Percentiles rank a stretch among this genome's conserved stretches.
Evolutionary conservation across 257 asterid species (phyloP).

Genomic region (Penstemon davidsonii): DNA sequence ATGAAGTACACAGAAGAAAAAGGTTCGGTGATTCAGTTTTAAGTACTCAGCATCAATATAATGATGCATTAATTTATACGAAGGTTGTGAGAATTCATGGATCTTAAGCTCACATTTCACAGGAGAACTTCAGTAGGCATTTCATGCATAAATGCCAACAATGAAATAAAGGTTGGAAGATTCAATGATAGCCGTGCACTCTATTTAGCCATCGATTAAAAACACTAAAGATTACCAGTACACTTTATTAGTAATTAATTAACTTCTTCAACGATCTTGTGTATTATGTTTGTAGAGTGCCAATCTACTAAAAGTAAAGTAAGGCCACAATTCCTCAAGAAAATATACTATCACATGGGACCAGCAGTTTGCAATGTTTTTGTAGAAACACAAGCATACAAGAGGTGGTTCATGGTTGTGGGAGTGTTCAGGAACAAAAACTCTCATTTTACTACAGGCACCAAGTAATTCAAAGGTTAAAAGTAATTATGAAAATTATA

Average conservation of each 20-base stretch:
- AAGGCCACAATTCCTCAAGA: neutral
- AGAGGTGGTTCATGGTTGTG: neutral
- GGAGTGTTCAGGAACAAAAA: neutral
- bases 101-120: constrained; percentile 4
- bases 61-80: neutral
- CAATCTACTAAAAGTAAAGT: neutral
- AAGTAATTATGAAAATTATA: neutral
- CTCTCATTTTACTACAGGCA: constrained; percentile 1
- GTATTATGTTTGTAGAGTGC: constrained; percentile 4
- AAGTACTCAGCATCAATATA: constrained; percentile 8
- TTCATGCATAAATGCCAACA: neutral
- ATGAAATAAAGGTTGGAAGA: neutral
- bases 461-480: neutral
- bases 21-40: neutral
- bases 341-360: constrained; percentile 9
- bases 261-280: neutral
- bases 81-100: constrained; percentile 11
- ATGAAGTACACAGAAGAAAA: constrained; percentile 6
- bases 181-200: neutral
- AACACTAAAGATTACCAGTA: neutral
- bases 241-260: constrained; percentile 4
- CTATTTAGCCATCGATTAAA: neutral
- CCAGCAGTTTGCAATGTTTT: neutral
- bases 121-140: neutral
- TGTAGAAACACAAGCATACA: neutral